Percentiles rank a stretch among this genome's conserved stretches.
Conservation (phyloP, 2,329 filamentous ascomycete species). For the Aspergillus pseudoviridinutans region DNA sequence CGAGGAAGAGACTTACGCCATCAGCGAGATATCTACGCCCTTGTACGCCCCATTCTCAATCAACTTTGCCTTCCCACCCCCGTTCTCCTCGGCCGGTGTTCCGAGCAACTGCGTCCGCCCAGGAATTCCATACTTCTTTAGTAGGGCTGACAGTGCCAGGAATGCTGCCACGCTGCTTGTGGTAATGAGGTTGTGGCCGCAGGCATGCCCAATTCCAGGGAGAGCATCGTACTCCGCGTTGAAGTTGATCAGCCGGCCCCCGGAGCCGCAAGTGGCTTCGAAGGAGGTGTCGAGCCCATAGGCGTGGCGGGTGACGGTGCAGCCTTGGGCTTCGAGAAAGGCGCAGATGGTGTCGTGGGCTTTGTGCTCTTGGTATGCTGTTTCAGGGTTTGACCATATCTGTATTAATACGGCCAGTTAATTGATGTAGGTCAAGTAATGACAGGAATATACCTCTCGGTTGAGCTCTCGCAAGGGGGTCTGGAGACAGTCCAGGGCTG, state of each 20-base stretch:
- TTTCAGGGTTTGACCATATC: constrained; percentile 50
- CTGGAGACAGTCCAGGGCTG: constrained; percentile 13
- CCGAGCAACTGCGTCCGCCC: constrained; percentile 35
- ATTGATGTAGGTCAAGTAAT: no score
- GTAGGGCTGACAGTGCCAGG: constrained; percentile 45
- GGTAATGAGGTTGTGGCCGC: constrained; percentile 39
- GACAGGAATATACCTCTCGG: constrained; percentile 13
- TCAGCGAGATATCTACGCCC: constrained; percentile 40
- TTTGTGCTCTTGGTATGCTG: constrained; percentile 49
- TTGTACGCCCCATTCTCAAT: constrained; percentile 44
- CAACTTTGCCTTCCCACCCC: constrained; percentile 39
- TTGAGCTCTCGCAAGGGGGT: constrained; percentile 24
- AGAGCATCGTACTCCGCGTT: constrained; percentile 44
- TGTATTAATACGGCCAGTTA: constrained; percentile 7
- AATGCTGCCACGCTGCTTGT: constrained; percentile 35
- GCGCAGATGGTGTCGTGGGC: constrained; percentile 50
- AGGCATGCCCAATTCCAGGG: constrained; percentile 39
- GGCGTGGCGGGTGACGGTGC: constrained; percentile 46
- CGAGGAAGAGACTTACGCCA: constrained; percentile 31
- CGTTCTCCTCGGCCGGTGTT: constrained; percentile 38
- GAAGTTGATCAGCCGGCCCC: constrained; percentile 35
- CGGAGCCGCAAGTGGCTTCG: constrained; percentile 42
- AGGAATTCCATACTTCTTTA: constrained; percentile 40
- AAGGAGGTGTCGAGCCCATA: constrained; percentile 54
- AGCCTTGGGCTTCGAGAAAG: constrained; percentile 45